These are phyloP conservation scores for Zygoascus bituminiphila DNA, from an alignment of 805 yeast genomes.

Conservation along the genomic window DNA sequence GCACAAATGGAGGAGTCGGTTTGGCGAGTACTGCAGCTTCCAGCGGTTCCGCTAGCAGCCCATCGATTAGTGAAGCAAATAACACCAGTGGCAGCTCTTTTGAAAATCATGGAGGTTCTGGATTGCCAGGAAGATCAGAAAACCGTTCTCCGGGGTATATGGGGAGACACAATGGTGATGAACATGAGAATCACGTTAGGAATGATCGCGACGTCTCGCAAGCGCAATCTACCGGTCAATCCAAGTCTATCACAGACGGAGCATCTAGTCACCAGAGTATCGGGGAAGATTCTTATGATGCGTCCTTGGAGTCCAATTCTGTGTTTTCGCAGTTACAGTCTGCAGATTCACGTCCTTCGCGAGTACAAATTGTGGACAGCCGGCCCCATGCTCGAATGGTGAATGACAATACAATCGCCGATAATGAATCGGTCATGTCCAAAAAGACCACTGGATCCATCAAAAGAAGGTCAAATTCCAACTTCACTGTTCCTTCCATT, in stretches of 20 bases:
- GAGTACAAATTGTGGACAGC: slow-evolving; percentile 17
- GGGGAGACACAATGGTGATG: too few species aligned
- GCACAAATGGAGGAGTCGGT: neutral
- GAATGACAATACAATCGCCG: neutral
- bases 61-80: neutral
- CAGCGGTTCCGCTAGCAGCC: neutral
- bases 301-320: slow-evolving; percentile 2
- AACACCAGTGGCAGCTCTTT: neutral
- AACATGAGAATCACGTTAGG: too few species aligned
- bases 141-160: too few species aligned
- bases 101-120: too few species aligned
- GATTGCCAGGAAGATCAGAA: too few species aligned
- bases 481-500: slow-evolving; percentile 22
- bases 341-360: slow-evolving; percentile 8
- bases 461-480: slow-evolving; percentile 20
- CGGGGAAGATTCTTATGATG: neutral
- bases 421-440: neutral
- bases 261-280: neutral
- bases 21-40: neutral
- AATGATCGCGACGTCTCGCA: too few species aligned
- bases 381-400: slow-evolving; percentile 5
- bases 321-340: slow-evolving; percentile 2
- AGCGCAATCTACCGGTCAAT: too few species aligned
- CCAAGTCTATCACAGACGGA: neutral
- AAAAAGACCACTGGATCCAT: slow-evolving; percentile 2